These are phyloP conservation scores for Xylariomycetidae sp. DNA, from an alignment of 2,329 filamentous ascomycete genomes.

Conservation along the genomic window DNA sequence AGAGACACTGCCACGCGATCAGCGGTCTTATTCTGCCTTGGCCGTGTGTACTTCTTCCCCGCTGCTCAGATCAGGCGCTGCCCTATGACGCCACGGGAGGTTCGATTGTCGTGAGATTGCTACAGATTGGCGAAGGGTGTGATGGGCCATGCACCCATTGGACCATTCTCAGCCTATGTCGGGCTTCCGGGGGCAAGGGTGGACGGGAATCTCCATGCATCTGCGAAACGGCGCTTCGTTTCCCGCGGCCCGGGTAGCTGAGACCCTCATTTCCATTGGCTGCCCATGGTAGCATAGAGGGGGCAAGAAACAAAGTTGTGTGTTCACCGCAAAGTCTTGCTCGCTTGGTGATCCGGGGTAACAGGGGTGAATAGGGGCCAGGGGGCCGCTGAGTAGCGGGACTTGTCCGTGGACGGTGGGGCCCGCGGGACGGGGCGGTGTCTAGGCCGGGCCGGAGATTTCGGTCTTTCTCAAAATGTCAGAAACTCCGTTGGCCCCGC, in stretches of 20 bases:
- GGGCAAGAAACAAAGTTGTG: not conserved
- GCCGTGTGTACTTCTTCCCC: too few species aligned
- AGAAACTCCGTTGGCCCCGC: constrained; percentile 1
- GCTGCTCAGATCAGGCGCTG: not conserved
- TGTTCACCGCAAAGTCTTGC: not conserved
- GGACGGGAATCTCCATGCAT: not conserved
- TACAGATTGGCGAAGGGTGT: not conserved
- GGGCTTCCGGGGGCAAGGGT: not conserved
- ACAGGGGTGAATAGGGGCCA: not conserved
- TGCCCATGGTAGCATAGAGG: not conserved
- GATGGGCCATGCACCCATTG: not conserved
- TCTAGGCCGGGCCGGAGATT: not conserved
- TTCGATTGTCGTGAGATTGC: not conserved
- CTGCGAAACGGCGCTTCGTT: not conserved
- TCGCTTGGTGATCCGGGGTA: not conserved
- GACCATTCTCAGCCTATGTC: not conserved
- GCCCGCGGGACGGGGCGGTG: not conserved
- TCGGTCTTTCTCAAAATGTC: not conserved
- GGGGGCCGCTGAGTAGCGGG: not conserved
- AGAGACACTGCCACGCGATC: not conserved
- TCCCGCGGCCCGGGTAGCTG: not conserved
- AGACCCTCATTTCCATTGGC: not conserved
- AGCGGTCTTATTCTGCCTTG: too few species aligned
- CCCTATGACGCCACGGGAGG: not conserved
- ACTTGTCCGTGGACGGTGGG: too few species aligned